These are phyloP conservation scores for Vaccinium corymbosum DNA, from an alignment of 148 eudicot species.

Conservation along the genomic window DNA sequence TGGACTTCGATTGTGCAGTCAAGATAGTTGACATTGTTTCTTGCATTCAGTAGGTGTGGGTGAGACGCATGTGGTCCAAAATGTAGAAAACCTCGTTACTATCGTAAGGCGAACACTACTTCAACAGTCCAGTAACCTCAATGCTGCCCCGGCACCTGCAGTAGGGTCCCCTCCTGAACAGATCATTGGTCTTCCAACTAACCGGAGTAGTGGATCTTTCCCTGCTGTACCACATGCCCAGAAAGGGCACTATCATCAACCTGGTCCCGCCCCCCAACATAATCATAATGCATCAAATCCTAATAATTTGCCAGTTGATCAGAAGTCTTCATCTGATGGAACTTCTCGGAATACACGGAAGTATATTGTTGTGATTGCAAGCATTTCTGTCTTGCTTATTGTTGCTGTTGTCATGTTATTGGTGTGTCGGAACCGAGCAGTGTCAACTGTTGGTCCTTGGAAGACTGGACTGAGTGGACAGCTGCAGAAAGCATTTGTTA, in stretches of 20 bases:
- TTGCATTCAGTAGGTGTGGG: constrained; percentile 35
- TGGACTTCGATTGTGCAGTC: not conserved
- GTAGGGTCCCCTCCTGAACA: constrained; percentile 23
- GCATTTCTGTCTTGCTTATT: constrained; percentile 34
- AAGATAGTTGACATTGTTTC: not conserved
- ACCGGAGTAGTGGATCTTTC: constrained; percentile 80
- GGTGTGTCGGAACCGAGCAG: constrained; percentile 52
- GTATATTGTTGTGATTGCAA: constrained; percentile 43
- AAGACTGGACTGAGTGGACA: constrained; percentile 96
- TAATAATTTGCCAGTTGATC: not conserved
- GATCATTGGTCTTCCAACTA: constrained; percentile 34
- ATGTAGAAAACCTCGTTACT: constrained; percentile 24
- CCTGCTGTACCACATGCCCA: constrained; percentile 49
- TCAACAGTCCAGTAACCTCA: constrained; percentile 70
- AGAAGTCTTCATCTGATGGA: constrained; percentile 12
- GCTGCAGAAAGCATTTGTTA: constrained; percentile 88
- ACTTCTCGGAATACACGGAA: constrained; percentile 45
- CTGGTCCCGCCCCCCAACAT: constrained; percentile 14
- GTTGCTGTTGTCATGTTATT: constrained; percentile 30
- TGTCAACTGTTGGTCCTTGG: constrained; percentile 69
- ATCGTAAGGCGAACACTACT: constrained; percentile 48
- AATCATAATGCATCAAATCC: constrained; percentile 19
- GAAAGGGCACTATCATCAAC: constrained; percentile 23
- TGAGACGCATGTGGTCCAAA: constrained; percentile 25
- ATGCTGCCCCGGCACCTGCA: constrained; percentile 44